Conservation (phyloP, 768 basidiomycete species). For the Suillus subluteus region DNA sequence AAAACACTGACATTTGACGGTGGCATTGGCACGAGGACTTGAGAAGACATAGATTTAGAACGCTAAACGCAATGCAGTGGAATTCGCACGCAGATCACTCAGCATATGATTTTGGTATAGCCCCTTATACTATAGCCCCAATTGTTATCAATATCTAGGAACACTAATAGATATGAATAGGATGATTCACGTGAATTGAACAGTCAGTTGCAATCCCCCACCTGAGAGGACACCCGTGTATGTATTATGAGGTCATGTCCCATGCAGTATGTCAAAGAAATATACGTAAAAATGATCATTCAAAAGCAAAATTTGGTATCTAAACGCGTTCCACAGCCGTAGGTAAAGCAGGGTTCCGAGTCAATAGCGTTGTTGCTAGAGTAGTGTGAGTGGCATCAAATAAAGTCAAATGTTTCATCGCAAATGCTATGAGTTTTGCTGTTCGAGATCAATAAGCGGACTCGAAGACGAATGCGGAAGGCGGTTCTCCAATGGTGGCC, state of each 20-base stretch:
- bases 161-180: slow-evolving; percentile 3
- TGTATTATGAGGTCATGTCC: slow-evolving; percentile 5
- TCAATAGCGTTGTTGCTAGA: slow-evolving; percentile 31
- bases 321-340: slow-evolving; percentile 23
- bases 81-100: background rate
- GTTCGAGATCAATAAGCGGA: slow-evolving; percentile 33
- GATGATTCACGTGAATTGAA: background rate
- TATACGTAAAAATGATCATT: slow-evolving; percentile 2
- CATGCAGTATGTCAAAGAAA: slow-evolving; percentile 1
- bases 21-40: too few relatives aligned
- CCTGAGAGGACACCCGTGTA: too few relatives aligned
- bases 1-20: too few relatives aligned
- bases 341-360: slow-evolving; percentile 34
- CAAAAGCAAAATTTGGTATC: slow-evolving; percentile 17
- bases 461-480: slow-evolving; percentile 27
- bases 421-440: slow-evolving; percentile 23
- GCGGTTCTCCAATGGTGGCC: slow-evolving; percentile 28
- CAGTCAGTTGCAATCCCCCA: background rate
- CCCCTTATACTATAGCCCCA: background rate
- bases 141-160: background rate
- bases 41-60: too few relatives aligned
- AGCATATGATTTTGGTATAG: background rate
- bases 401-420: slow-evolving; percentile 17
- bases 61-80: too few relatives aligned
- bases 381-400: slow-evolving; percentile 26